These are phyloP conservation scores for Trapa bicornis DNA, from an alignment of 345 rosid species.

Conservation along the genomic window DNA sequence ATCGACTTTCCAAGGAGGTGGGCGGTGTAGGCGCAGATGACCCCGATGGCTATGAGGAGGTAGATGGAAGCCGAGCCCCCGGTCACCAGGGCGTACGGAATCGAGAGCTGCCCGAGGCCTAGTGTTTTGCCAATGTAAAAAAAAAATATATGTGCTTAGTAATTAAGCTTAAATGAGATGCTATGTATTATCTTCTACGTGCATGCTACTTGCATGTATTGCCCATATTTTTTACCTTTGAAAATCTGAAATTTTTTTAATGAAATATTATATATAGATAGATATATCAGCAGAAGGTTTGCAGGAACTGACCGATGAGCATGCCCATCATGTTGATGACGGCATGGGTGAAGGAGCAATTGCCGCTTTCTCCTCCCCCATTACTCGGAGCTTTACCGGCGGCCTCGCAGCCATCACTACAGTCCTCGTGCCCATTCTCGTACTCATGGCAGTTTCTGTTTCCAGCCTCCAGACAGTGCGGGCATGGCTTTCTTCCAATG, in stretches of 20 bases:
- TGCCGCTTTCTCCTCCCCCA: constrained; percentile 2
- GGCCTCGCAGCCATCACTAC: not conserved
- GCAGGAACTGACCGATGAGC: constrained; percentile 50
- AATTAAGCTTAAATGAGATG: no score
- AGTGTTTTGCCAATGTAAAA: no score
- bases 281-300: not conserved
- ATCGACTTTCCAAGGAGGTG: constrained; percentile 62
- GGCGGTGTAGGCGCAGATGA: constrained; percentile 43
- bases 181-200: not conserved
- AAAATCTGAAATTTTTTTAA: no score
- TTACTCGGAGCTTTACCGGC: not conserved
- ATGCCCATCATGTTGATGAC: constrained; percentile 77
- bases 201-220: not conserved
- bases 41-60: constrained; percentile 40
- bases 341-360: constrained; percentile 53
- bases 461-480: constrained; percentile 23
- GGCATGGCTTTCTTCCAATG: constrained; percentile 14
- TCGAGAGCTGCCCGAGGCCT: constrained; percentile 76
- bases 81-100: constrained; percentile 54
- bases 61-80: constrained; percentile 63
- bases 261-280: no score
- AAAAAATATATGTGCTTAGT: no score
- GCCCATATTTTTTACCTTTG: no score
- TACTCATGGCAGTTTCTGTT: constrained; percentile 15
- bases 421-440: constrained; percentile 5